Conservation (phyloP, 2,329 filamentous ascomycete species). For the Bertia moriformis region DNA sequence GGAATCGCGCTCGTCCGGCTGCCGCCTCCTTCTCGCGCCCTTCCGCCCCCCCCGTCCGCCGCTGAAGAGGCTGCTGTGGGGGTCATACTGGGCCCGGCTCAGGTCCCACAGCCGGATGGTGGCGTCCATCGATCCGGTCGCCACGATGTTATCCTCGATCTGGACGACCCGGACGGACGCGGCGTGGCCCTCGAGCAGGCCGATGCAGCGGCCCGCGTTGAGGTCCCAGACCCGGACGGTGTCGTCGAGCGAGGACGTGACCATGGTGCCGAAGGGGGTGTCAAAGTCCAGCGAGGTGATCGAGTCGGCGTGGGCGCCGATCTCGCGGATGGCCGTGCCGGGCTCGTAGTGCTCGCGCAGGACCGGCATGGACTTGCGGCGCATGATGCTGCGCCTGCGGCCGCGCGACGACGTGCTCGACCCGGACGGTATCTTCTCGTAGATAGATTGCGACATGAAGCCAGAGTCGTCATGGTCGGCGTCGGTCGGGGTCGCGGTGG, state of each 20-base stretch:
- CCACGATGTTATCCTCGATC: slow-evolving; percentile 88
- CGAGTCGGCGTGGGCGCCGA: slow-evolving; percentile 74
- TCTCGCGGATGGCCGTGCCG: slow-evolving; percentile 73
- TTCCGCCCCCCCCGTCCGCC: no score
- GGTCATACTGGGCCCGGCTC: slow-evolving; percentile 72
- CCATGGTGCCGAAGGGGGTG: slow-evolving; percentile 88
- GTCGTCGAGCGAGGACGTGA: slow-evolving; percentile 83
- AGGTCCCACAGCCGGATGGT: slow-evolving; percentile 92
- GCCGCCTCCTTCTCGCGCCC: slow-evolving; percentile 27
- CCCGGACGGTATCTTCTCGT: slow-evolving; percentile 66
- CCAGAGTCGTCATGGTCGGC: slow-evolving; percentile 33
- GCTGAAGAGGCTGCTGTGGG: slow-evolving; percentile 45
- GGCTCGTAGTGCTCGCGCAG: slow-evolving; percentile 90
- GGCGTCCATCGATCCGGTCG: slow-evolving; percentile 87
- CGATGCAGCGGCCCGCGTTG: slow-evolving; percentile 83
- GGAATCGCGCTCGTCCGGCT: slow-evolving; percentile 18
- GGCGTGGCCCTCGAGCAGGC: slow-evolving; percentile 80
- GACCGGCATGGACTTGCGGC: slow-evolving; percentile 79
- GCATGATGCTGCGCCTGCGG: slow-evolving; percentile 39
- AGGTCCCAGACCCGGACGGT: slow-evolving; percentile 93
- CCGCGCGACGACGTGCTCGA: slow-evolving; percentile 31
- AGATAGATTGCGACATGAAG: slow-evolving; percentile 98
- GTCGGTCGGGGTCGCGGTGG: slow-evolving; percentile 34
- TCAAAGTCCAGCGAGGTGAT: slow-evolving; percentile 92
- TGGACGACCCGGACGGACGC: slow-evolving; percentile 86